Percentiles rank a stretch among this genome's conserved stretches.
These are phyloP conservation scores for Taxillus chinensis DNA, from an alignment of 164 flowering plant species.

Conservation along the genomic window DNA sequence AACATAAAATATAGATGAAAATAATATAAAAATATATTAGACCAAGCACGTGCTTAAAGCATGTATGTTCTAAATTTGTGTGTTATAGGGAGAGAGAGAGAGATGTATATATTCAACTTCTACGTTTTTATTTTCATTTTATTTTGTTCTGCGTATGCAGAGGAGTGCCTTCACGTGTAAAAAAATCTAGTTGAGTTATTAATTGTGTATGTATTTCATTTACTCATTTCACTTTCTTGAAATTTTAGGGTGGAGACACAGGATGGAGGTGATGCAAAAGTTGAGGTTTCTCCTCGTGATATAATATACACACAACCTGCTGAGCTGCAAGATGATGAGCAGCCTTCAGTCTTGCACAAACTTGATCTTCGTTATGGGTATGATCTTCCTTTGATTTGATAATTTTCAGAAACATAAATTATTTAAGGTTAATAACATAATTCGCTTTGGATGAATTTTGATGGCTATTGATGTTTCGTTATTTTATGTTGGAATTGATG, in stretches of 20 bases:
- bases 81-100: too few relatives aligned
- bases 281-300: conserved; percentile 95
- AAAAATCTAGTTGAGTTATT: neutral
- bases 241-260: conserved; percentile 87
- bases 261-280: conserved; percentile 98
- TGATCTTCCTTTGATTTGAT: conserved; percentile 8
- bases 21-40: too few relatives aligned
- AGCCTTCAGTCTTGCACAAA: conserved; percentile 61
- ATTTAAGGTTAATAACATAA: too few relatives aligned
- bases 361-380: conserved; percentile 98
- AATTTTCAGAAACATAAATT: neutral
- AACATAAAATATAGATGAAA: too few relatives aligned
- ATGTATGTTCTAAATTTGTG: too few relatives aligned
- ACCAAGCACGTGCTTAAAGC: too few relatives aligned
- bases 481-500: too few relatives aligned
- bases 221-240: neutral
- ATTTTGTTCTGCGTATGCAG: neutral
- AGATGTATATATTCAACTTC: too few relatives aligned
- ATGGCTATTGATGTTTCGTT: too few relatives aligned
- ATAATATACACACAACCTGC: conserved; percentile 75
- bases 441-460: too few relatives aligned
- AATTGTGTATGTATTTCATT: neutral
- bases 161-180: neutral
- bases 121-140: too few relatives aligned
- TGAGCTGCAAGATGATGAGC: conserved; percentile 50